A percentile compares a stretch with the other conserved stretches of the same genome.
Conservation (phyloP, 2,329 filamentous ascomycete genomes). For the Colletotrichum shisoi region DNA sequence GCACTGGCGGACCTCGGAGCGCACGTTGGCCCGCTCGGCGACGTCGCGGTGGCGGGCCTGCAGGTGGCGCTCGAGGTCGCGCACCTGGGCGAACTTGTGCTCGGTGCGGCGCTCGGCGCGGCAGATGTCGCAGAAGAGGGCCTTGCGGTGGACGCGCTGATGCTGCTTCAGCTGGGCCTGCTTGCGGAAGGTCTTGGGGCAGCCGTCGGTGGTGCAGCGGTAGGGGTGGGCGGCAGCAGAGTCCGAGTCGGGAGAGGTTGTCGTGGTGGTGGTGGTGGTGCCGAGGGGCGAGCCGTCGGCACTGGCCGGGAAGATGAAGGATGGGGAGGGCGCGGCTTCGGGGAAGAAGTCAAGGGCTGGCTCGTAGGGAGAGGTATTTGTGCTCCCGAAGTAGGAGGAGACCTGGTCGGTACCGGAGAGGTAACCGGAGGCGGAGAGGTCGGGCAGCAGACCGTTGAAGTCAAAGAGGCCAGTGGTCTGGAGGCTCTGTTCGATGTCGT, state of each 20-base stretch:
- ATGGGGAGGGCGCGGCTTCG: constrained; percentile 5
- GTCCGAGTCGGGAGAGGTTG: constrained; percentile 25
- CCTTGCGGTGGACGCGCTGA: constrained; percentile 40
- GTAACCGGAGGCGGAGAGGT: constrained; percentile 32
- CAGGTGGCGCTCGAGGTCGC: constrained; percentile 41
- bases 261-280: constrained; percentile 2
- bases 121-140: constrained; percentile 39
- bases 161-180: constrained; percentile 41
- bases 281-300: constrained; percentile 23
- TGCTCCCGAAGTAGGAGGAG: constrained; percentile 33
- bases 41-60: constrained; percentile 39
- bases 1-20: constrained; percentile 39
- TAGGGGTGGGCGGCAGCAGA: constrained; percentile 24
- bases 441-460: constrained; percentile 31
- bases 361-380: constrained; percentile 34
- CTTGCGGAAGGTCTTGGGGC: constrained; percentile 39
- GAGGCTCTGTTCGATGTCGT: constrained; percentile 32
- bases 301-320: constrained; percentile 12
- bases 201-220: constrained; percentile 36
- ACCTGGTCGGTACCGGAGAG: constrained; percentile 29
- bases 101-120: constrained; percentile 34
- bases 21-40: constrained; percentile 34
- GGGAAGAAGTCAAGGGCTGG: constrained; percentile 32
- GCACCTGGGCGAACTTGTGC: constrained; percentile 41
- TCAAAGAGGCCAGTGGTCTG: constrained; percentile 15